Evolutionary conservation across 192 early-diverging fungal genomes (phyloP), one percentile per base, ranked within the genome.

Genomic region (Entomortierella beljakovae): DNA sequence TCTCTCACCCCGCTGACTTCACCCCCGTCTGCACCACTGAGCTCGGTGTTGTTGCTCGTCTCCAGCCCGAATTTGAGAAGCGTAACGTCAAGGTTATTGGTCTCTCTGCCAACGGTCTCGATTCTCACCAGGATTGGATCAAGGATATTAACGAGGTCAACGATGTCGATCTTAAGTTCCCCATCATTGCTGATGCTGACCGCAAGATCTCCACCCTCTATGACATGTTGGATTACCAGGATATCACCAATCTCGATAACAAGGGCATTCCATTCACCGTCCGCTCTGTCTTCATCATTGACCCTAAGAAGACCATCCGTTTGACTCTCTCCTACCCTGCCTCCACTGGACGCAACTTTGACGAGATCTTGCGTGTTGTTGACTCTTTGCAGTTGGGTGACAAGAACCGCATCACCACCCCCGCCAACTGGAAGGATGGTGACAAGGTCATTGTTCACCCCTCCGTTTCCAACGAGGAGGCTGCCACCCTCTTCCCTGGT

Each of bases 1-100:
- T 99, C 84, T 99, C 97, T 31, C 97, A 99, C 81, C 97, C 98
- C 16, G 98, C 95, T 61, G 95, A 97, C 87, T 98, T 97, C 59
- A 97, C 94, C 37, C 96, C 96, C 32, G 96, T 97, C 28, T 97
- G 97, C 87, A 97, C 96, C 34, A 98, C 96, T 16, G 98, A 99
- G 85, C 92, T 99, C 64, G 98, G 96, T 56, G 90, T 89, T 28
- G 95, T 97, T 26, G 96, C 96, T 67, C 90, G 86, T 68, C 90
- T 98, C 48, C 71, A 80, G 53, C 75, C 86, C 37, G 89, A 98
- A 80, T 99, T 93, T 81, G 85, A 83, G 16, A 82, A 80, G 62
- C 93, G 98, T 80, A 82, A 86, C 71, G 94, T 96, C 76, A 95
- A 95, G 83, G 92, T 94, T 26, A 91, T 99, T 74, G 98, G 98